Evolutionary conservation across 2,329 filamentous ascomycete genomes (phyloP).

Genomic region (Sclerotinia minor): DNA sequence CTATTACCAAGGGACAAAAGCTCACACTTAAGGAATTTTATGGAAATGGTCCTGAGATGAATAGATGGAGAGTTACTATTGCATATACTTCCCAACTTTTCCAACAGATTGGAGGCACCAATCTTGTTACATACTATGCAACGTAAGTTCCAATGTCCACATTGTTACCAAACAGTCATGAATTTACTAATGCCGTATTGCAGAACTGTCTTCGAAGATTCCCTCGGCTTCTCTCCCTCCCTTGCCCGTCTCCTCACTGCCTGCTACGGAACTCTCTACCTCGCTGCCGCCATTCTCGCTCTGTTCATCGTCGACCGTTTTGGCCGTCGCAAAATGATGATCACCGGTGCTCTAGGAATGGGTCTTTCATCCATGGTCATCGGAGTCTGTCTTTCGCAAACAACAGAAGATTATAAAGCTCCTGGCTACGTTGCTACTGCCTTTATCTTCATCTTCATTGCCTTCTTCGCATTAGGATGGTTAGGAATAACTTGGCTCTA

Average conservation of each 20-base stretch:
- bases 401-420: conserved; percentile 47
- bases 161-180: background rate
- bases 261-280: conserved; percentile 46
- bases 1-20: conserved; percentile 40
- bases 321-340: conserved; percentile 49
- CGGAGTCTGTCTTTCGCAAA: conserved; percentile 46
- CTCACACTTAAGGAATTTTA: conserved; percentile 34
- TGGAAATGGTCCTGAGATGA: conserved; percentile 47
- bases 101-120: conserved; percentile 51
- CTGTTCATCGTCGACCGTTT: conserved; percentile 55
- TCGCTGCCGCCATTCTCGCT: conserved; percentile 69
- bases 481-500: conserved; percentile 55
- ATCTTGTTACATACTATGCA: conserved; percentile 50
- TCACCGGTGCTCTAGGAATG: conserved; percentile 56
- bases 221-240: conserved; percentile 58
- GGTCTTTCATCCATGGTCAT: conserved; percentile 62
- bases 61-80: conserved; percentile 55
- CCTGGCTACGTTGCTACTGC: conserved; percentile 39
- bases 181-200: background rate
- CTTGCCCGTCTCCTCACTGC: conserved; percentile 42
- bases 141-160: conserved; percentile 49
- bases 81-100: conserved; percentile 52
- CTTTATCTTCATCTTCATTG: conserved; percentile 53
- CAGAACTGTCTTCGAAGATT: conserved; percentile 57
- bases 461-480: conserved; percentile 55